Conservation (phyloP, 768 basidiomycete species). For the Phaeotremella skinneri region DNA sequence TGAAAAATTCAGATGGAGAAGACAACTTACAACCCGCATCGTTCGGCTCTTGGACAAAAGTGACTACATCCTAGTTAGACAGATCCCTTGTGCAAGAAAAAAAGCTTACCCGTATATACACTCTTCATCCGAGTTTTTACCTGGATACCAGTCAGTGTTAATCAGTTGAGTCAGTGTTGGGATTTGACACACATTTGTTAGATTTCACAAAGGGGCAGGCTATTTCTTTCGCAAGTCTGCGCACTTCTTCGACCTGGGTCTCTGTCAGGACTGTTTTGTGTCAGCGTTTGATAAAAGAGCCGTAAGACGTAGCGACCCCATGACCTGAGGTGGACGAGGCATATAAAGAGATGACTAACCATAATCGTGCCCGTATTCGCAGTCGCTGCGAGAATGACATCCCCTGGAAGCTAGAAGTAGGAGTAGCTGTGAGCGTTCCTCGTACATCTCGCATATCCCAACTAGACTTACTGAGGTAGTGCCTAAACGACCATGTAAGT, state of each 20-base stretch:
- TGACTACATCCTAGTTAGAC: constrained; percentile 23
- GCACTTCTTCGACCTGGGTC: constrained; percentile 33
- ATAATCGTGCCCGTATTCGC: constrained; percentile 43
- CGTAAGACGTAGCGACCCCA: background rate
- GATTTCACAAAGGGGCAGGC: constrained; percentile 37
- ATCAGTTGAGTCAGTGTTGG: constrained; percentile 2
- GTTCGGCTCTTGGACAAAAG: constrained; percentile 29
- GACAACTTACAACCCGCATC: constrained; percentile 35
- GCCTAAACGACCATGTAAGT: constrained; percentile 13
- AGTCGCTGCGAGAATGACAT: constrained; percentile 31
- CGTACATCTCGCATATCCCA: too few species aligned
- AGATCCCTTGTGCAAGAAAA: background rate
- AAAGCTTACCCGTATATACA: constrained; percentile 44
- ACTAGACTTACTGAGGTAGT: constrained; percentile 33
- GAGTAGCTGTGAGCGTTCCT: too few species aligned
- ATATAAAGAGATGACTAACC: constrained; percentile 20
- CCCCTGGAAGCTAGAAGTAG: constrained; percentile 41
- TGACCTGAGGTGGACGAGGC: background rate
- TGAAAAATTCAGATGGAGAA: background rate
- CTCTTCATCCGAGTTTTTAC: constrained; percentile 32
- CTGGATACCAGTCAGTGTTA: constrained; percentile 2
- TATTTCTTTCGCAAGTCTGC: constrained; percentile 39
- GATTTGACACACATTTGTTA: constrained; percentile 27
- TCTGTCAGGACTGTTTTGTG: constrained; percentile 26
- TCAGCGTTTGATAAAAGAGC: background rate